Evolutionary conservation across 352 stramenopile species (phyloP).

Genomic region (Globisporangium emineosum): DNA sequence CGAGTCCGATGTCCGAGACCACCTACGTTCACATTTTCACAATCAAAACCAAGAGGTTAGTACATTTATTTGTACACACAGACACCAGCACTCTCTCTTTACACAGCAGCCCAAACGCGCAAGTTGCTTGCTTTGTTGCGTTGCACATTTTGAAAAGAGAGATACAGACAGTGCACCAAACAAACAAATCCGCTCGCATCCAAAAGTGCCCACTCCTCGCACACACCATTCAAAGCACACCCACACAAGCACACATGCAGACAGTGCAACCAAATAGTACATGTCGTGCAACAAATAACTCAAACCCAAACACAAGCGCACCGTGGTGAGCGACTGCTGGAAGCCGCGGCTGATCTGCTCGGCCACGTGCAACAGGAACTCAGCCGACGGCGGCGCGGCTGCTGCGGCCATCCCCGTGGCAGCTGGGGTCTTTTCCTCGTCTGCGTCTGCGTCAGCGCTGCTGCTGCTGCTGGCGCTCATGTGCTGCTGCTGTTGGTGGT

Average conservation of each 20-base stretch:
- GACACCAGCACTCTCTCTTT: too few species aligned
- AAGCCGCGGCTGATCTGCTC: conserved; percentile 23
- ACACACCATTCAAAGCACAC: not conserved
- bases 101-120: not conserved
- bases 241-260: not conserved
- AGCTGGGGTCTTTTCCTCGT: not conserved
- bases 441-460: not conserved
- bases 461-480: not conserved
- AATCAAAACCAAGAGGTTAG: not conserved
- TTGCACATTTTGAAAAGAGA: not conserved
- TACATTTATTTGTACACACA: not conserved
- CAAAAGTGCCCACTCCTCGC: too few species aligned
- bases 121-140: not conserved
- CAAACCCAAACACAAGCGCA: conserved; percentile 2
- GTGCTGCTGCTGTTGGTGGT: not conserved
- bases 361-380: conserved; percentile 23
- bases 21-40: conserved; percentile 14
- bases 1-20: conserved; percentile 19
- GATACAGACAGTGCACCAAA: conserved; percentile 17
- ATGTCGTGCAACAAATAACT: conserved; percentile 3
- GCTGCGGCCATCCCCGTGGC: not conserved
- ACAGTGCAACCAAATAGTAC: not conserved
- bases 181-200: too few species aligned
- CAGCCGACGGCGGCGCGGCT: conserved; percentile 10
- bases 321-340: conserved; percentile 25